Evolutionary conservation across 192 early-diverging fungal species (phyloP).

Genomic region (Podila verticillata): DNA sequence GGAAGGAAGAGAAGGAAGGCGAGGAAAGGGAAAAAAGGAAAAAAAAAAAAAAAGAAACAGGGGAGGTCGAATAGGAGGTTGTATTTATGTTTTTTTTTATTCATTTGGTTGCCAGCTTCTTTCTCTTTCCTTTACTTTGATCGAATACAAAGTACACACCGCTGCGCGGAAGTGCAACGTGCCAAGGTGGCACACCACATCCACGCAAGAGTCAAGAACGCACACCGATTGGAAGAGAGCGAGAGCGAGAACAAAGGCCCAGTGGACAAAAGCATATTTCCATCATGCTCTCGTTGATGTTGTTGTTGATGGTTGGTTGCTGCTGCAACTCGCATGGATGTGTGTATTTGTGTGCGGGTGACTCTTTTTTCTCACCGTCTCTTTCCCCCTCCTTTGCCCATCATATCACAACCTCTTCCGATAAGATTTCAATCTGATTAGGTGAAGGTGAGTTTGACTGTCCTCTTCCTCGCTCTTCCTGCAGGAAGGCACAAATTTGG

Average conservation of each 20-base stretch:
- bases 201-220: too few species aligned
- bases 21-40: background rate
- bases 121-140: background rate
- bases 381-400: too few species aligned
- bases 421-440: too few species aligned
- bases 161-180: too few species aligned
- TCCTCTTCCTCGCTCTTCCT: background rate
- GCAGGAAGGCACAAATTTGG: background rate
- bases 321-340: too few species aligned
- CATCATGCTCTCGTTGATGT: too few species aligned
- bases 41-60: conserved; percentile 3
- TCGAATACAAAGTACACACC: background rate
- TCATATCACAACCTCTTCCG: background rate
- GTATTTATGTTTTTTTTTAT: background rate
- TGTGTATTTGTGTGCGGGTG: background rate
- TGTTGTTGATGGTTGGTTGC: too few species aligned
- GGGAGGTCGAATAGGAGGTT: background rate
- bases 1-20: background rate
- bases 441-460: too few species aligned
- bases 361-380: conserved; percentile 19
- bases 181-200: too few species aligned
- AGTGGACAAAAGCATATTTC: too few species aligned
- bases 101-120: background rate
- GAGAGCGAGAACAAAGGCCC: too few species aligned
- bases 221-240: too few species aligned